phyloP scores from a whole-genome alignment of 2,329 filamentous ascomycete genomes.

The Claviceps fusiformis region DNA sequence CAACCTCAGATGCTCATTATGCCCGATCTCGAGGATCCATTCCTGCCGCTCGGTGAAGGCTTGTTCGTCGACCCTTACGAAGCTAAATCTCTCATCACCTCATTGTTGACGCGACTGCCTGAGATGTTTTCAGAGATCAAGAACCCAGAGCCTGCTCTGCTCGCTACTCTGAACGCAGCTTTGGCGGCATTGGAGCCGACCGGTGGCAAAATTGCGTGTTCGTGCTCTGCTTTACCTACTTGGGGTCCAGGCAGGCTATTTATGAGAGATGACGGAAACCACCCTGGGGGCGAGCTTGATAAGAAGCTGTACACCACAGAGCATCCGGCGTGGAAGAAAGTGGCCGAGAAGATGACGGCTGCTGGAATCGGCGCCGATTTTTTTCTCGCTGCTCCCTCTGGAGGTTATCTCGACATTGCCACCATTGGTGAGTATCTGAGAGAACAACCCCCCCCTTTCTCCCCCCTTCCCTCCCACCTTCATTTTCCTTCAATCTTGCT shows the following conservation, averaged over 20 bases:
- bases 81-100: slow-evolving; percentile 73
- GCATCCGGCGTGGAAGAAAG: slow-evolving; percentile 74
- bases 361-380: slow-evolving; percentile 82
- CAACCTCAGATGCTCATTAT: slow-evolving; percentile 97
- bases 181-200: slow-evolving; percentile 72
- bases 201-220: slow-evolving; percentile 85
- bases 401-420: slow-evolving; percentile 83
- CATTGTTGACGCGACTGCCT: slow-evolving; percentile 73
- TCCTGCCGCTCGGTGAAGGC: slow-evolving; percentile 80
- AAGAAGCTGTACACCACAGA: slow-evolving; percentile 88
- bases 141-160: slow-evolving; percentile 77
- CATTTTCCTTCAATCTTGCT: not conserved
- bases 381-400: slow-evolving; percentile 82
- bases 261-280: slow-evolving; percentile 76
- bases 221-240: slow-evolving; percentile 74
- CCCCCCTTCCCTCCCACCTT: too few relatives aligned
- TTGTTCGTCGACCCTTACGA: slow-evolving; percentile 91
- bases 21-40: slow-evolving; percentile 93
- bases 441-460: not conserved
- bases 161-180: slow-evolving; percentile 73
- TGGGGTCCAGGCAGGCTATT: slow-evolving; percentile 80
- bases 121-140: slow-evolving; percentile 78
- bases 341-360: slow-evolving; percentile 76
- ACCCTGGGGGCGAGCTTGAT: slow-evolving; percentile 74
- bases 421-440: slow-evolving; percentile 55